Percentiles rank a stretch among this genome's conserved stretches.
Conservation (phyloP, 139 green algal species). For the Desmodesmus armatus region DNA sequence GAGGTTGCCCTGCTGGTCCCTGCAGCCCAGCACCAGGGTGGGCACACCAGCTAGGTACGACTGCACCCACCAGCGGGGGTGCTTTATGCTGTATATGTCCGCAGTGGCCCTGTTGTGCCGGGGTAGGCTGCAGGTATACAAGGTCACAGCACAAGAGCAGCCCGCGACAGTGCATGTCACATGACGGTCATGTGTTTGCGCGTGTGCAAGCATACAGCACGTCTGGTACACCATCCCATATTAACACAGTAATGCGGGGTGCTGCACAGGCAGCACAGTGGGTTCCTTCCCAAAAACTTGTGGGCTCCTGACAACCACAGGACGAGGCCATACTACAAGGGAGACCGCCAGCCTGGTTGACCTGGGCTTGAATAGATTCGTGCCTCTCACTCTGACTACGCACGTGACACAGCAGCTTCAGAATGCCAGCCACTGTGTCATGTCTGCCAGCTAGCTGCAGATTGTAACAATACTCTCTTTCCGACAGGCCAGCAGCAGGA, state of each 20-base stretch:
- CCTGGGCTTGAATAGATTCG: too few species aligned
- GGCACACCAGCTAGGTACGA: slow-evolving; percentile 63
- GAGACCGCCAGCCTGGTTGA: too few species aligned
- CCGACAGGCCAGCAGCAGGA: background rate
- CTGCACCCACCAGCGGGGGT: slow-evolving; percentile 66
- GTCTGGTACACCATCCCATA: background rate
- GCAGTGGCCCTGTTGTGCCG: slow-evolving; percentile 2
- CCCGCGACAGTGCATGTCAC: background rate
- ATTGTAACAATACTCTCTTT: too few species aligned
- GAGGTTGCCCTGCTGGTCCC: slow-evolving; percentile 57
- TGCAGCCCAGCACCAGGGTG: slow-evolving; percentile 54
- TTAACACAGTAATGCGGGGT: too few species aligned
- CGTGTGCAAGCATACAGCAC: background rate
- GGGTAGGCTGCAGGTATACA: slow-evolving; percentile 31
- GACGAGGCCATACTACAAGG: too few species aligned
- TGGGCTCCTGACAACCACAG: too few species aligned
- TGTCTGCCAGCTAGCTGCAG: too few species aligned
- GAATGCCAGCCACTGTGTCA: too few species aligned
- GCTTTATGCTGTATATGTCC: slow-evolving; percentile 53
- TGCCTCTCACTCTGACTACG: too few species aligned
- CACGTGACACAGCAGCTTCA: too few species aligned
- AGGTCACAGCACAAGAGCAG: background rate
- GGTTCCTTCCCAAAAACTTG: too few species aligned
- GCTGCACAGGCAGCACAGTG: too few species aligned
- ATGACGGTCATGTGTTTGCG: background rate